Base-by-base conservation (phyloP, 108 stramenopile species). In the Cyclotella cryptica region DNA sequence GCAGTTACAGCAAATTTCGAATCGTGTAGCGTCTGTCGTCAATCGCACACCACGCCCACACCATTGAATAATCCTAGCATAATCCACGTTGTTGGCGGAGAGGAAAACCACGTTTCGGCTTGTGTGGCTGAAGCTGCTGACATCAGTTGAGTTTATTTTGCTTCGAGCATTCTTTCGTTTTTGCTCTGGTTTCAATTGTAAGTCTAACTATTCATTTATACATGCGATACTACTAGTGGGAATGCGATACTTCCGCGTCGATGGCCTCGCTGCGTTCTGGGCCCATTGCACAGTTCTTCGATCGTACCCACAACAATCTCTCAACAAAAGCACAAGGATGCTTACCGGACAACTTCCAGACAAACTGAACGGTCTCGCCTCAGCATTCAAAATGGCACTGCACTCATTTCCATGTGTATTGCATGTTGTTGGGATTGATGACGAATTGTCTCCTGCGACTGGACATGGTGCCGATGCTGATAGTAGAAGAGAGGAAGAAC, bases 181-280 rank as follows among this genome's bases (percentile, higher is more conserved):
- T 44, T n/a, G 28, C 11, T 73, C 24, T 46, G 18, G 0, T 7
- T 47, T 58, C 12, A 19, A 19, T 35, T 62, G 14, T 35, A n/a
- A 35, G 10, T 27, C 52, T 29, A 54, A 30, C 53, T 27, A 5
- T 54, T 42, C 30, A 21, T 6, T 58, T 28, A 30, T 47, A 35
- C 46, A 41, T 58, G 2, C 35, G 29, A 11, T 35, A 3, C 42
- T 14, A 9, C n/a, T 29, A 41, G 67, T 87, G 58, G 93, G 93
- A 68, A 81, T 88, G 78, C 86, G 81, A 59, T 87, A 77, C 17
- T 68, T 92, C 40, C 67, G 75, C 14, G 80, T 94, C 6, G 81
- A 81, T n/a, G 91, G 91, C 45, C 78, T 94, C 26, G 91, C 88
- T 28, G 87, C 87, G 15, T 92, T 90, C 55, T 84, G 76, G 76